Percentiles rank a stretch among this genome's conserved stretches.
Conservation (phyloP, 169 alveolate genomes). For the Eimeria brunetti region DNA sequence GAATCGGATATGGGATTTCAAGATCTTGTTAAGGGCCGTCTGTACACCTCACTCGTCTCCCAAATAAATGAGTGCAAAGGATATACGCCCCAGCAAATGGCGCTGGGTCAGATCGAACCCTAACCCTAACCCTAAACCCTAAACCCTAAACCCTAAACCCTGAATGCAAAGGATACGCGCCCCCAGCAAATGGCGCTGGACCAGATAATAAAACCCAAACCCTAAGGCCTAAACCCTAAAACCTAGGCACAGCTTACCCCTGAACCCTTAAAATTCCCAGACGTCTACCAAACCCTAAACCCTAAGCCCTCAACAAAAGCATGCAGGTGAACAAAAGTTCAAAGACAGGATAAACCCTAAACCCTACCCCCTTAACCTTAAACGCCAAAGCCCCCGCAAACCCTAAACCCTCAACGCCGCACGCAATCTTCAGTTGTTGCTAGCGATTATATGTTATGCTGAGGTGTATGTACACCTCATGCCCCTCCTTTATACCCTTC, state of each 20-base stretch:
- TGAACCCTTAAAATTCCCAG: neutral
- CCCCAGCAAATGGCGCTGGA: too few relatives aligned
- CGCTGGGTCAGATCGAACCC: neutral
- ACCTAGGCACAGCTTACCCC: neutral
- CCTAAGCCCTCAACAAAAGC: neutral
- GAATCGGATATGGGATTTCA: too few relatives aligned
- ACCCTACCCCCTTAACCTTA: neutral
- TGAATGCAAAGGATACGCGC: too few relatives aligned
- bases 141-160: neutral
- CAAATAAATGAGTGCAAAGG: too few relatives aligned
- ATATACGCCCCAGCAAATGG: neutral
- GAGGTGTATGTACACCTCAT: too few relatives aligned
- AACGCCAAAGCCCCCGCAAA: neutral
- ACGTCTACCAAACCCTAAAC: neutral
- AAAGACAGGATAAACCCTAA: neutral
- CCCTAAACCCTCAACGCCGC: too few relatives aligned
- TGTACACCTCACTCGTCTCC: too few relatives aligned
- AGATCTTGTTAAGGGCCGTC: too few relatives aligned
- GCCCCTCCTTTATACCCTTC: too few relatives aligned
- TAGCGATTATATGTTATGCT: too few relatives aligned
- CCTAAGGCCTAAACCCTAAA: conserved; percentile 39
- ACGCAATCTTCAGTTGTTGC: too few relatives aligned
- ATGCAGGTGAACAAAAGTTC: neutral
- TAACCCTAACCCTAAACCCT: neutral
- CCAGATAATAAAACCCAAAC: too few relatives aligned